A percentile compares a stretch with the other conserved stretches of the same genome.
phyloP scores from a whole-genome alignment of 2,329 filamentous ascomycete genomes.

The Lachnellula willkommii region DNA sequence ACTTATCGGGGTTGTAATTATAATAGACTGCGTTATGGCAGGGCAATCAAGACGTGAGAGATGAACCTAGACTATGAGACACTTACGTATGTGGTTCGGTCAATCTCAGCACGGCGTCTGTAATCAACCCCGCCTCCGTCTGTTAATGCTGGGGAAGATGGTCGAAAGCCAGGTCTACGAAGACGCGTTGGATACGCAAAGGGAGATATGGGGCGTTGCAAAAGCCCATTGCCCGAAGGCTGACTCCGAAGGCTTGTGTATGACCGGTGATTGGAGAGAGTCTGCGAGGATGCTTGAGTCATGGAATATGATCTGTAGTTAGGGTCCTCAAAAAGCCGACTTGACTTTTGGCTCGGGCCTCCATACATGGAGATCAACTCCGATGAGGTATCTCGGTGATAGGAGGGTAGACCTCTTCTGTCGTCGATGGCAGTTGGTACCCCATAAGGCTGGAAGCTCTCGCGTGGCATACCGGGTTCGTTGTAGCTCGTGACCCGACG shows the following conservation, averaged over 20 bases:
- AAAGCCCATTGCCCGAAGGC: constrained; percentile 34
- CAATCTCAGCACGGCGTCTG: constrained; percentile 30
- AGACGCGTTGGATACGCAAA: constrained; percentile 55
- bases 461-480: constrained; percentile 17
- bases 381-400: constrained; percentile 43
- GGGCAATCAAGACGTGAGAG: not conserved
- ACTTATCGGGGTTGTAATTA: not conserved
- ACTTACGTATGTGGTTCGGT: constrained; percentile 27
- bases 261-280: constrained; percentile 44
- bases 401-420: constrained; percentile 42
- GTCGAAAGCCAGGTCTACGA: constrained; percentile 44
- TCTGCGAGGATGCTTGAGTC: constrained; percentile 41
- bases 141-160: constrained; percentile 31
- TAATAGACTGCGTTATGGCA: not conserved
- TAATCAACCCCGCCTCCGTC: constrained; percentile 31
- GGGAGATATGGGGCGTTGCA: constrained; percentile 52
- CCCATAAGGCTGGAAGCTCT: constrained; percentile 22
- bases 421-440: constrained; percentile 35
- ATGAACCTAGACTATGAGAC: not conserved
- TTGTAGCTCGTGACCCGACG: constrained; percentile 17
- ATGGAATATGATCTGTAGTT: constrained; percentile 50
- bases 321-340: constrained; percentile 39
- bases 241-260: constrained; percentile 45
- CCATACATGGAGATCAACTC: constrained; percentile 54
- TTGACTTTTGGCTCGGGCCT: constrained; percentile 44